Percentiles rank a stretch among this genome's conserved stretches.
Conservation (phyloP, 257 asterid genomes). For the Nicotiana attenuata region DNA sequence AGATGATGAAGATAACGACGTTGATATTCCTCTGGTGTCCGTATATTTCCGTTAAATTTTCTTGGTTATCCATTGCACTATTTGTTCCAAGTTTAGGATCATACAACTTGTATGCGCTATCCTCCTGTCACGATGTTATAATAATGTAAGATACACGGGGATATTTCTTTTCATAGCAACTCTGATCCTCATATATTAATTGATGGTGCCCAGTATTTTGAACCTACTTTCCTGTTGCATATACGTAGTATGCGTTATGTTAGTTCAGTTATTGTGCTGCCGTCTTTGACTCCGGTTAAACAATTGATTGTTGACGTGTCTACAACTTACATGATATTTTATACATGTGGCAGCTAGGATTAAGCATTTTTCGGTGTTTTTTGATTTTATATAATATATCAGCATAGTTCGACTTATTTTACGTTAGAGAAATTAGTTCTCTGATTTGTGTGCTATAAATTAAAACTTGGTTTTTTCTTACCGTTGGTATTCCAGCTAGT, state of each 20-base stretch:
- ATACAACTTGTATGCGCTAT: conserved; percentile 6
- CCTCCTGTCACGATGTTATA: background rate
- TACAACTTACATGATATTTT: no score
- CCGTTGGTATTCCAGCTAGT: no score
- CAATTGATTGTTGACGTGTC: no score
- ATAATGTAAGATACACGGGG: background rate
- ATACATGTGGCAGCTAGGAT: no score
- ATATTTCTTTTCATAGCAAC: background rate
- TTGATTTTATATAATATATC: no score
- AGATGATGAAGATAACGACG: conserved; percentile 82
- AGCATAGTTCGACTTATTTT: no score
- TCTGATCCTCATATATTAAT: background rate
- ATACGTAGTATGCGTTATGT: background rate
- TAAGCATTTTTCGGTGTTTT: no score
- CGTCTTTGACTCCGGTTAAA: no score
- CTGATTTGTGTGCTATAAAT: no score
- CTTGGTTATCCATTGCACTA: background rate
- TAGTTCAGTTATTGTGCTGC: background rate
- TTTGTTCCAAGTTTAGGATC: background rate
- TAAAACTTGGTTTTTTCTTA: no score
- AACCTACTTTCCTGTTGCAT: background rate
- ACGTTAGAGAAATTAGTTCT: no score
- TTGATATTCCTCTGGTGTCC: conserved; percentile 77
- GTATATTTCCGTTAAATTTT: conserved; percentile 50
- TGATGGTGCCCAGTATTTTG: background rate